Evolutionary conservation across 2,329 filamentous ascomycete species (phyloP).

Genomic region (Proliferodiscus dingleyae): DNA sequence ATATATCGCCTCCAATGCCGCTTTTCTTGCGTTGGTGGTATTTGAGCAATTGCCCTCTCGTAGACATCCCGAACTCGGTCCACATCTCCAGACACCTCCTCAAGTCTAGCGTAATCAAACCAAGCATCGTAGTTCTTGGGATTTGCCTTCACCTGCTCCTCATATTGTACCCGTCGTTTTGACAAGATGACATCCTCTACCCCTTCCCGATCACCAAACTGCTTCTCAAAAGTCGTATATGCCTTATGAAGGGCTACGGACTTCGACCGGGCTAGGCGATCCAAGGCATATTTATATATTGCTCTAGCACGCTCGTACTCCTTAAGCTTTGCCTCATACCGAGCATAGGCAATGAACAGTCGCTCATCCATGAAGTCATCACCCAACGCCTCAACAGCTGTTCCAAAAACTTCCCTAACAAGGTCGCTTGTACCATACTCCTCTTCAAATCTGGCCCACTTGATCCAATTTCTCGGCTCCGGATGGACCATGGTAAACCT

Average conservation of each 20-base stretch:
- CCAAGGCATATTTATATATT: conserved; percentile 95
- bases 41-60: conserved; percentile 90
- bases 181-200: conserved; percentile 95
- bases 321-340: conserved; percentile 90
- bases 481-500: conserved; percentile 90
- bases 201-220: conserved; percentile 88
- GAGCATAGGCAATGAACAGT: conserved; percentile 91
- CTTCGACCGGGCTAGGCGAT: conserved; percentile 82
- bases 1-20: conserved; percentile 96
- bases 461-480: conserved; percentile 95
- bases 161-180: conserved; percentile 88
- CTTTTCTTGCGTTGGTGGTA: conserved; percentile 94
- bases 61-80: conserved; percentile 89
- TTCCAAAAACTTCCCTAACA: conserved; percentile 86
- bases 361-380: conserved; percentile 96
- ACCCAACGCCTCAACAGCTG: conserved; percentile 81
- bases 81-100: conserved; percentile 77
- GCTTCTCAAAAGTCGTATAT: conserved; percentile 97
- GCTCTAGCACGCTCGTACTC: conserved; percentile 90
- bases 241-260: conserved; percentile 83
- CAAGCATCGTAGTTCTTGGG: conserved; percentile 95
- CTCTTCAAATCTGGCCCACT: conserved; percentile 96
- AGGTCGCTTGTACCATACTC: conserved; percentile 88
- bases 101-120: conserved; percentile 91
- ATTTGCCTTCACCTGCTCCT: conserved; percentile 90